A percentile compares a stretch with the other conserved stretches of the same genome.
Evolutionary conservation across 2,329 filamentous ascomycete genomes (phyloP).

Genomic region (Penicillium sp.): DNA sequence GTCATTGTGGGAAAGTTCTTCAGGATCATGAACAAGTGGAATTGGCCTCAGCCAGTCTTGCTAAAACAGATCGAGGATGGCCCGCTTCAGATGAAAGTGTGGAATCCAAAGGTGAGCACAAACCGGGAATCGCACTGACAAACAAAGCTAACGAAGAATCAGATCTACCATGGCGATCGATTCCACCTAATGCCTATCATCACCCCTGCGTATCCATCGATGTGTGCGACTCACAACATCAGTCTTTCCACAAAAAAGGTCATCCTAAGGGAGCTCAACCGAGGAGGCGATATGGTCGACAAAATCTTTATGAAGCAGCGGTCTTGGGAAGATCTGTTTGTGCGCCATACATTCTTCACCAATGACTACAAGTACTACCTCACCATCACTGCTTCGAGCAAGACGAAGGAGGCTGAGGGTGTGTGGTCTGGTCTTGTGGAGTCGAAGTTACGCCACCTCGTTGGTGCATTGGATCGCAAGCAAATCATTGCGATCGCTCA

Average conservation of each 20-base stretch:
- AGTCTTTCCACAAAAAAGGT: conserved; percentile 81
- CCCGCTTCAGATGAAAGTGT: conserved; percentile 78
- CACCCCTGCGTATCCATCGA: conserved; percentile 93
- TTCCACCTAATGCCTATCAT: conserved; percentile 97
- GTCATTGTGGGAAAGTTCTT: conserved; percentile 95
- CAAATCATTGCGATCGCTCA: conserved; percentile 79
- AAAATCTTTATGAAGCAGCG: conserved; percentile 76
- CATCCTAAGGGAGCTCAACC: conserved; percentile 78
- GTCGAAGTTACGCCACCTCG: conserved; percentile 85
- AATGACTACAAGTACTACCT: conserved; percentile 94
- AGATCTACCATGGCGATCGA: conserved; percentile 77
- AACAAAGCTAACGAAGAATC: background rate
- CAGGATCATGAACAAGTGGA: conserved; percentile 85
- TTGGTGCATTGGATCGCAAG: conserved; percentile 79
- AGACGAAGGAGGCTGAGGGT: conserved; percentile 79
- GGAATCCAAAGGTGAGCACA: conserved; percentile 79
- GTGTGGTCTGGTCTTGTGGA: conserved; percentile 91
- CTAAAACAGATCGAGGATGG: conserved; percentile 85
- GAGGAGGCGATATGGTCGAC: conserved; percentile 75
- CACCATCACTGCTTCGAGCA: conserved; percentile 79
- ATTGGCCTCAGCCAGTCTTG: conserved; percentile 90
- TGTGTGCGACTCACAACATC: conserved; percentile 97
- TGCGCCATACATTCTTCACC: conserved; percentile 91
- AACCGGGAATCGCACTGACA: too few relatives aligned
- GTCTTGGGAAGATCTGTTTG: conserved; percentile 85